These are phyloP conservation scores for Wallacemonas collosoma DNA, from an alignment of 208 protist genomes.

Conservation along the genomic window DNA sequence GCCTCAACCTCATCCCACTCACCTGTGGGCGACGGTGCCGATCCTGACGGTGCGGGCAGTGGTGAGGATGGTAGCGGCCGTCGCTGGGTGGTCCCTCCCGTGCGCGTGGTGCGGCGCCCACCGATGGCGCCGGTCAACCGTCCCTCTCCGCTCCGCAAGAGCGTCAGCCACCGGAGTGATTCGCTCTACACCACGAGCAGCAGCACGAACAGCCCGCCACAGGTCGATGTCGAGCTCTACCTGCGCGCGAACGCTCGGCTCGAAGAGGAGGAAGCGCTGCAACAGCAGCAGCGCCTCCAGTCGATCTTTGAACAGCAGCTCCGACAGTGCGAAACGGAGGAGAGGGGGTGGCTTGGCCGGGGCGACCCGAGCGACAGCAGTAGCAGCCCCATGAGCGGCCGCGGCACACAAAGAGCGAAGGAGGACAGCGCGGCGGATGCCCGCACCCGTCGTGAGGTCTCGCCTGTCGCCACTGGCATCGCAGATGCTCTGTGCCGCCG, in stretches of 20 bases:
- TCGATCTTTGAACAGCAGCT: conserved; percentile 11
- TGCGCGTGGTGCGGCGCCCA: conserved; percentile 13
- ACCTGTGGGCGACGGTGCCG: neutral
- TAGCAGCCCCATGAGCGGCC: too few relatives aligned
- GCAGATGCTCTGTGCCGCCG: too few relatives aligned
- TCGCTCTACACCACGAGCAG: conserved; percentile 18
- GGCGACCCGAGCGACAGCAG: neutral
- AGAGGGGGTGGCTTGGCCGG: neutral
- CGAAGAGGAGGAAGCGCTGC: conserved; percentile 9
- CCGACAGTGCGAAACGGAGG: conserved; percentile 2
- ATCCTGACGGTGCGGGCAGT: neutral
- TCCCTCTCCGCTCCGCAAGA: conserved; percentile 11
- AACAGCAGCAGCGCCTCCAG: conserved; percentile 11
- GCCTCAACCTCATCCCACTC: neutral
- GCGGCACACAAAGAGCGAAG: too few relatives aligned
- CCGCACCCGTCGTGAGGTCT: too few relatives aligned
- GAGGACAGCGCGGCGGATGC: too few relatives aligned
- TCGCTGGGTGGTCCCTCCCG: conserved; percentile 9
- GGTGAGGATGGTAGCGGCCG: conserved; percentile 1
- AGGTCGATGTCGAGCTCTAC: conserved; percentile 6
- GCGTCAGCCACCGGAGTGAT: conserved; percentile 10
- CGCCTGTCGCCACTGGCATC: too few relatives aligned
- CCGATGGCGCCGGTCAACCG: conserved; percentile 13
- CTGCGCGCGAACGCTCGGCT: conserved; percentile 10
- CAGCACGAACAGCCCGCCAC: conserved; percentile 6